Evolutionary conservation across 495 filamentous ascomycete genomes (phyloP), one percentile per base, ranked within the genome.

Genomic region (Recurvomyces mirabilis): DNA sequence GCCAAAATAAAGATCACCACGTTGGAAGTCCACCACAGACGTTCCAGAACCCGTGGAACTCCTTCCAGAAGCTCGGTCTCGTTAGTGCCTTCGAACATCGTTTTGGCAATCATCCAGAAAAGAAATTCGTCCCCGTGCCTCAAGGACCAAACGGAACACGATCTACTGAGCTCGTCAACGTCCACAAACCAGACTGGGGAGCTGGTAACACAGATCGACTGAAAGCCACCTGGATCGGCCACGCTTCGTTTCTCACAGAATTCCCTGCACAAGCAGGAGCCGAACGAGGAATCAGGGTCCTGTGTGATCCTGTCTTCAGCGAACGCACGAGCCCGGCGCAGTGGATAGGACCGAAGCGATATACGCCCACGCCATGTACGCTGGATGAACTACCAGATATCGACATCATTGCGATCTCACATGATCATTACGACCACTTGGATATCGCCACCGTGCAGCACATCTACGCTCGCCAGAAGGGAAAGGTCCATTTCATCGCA

Each of bases 1-100:
- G 19, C 14, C 5, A 17, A 9, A 14, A 22, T 2, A 38, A 36
- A 13, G 9, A 40, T 5, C 58, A 63, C 38, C 57, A 60, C 34
- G 46, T 60, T 21, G 55, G 51, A 13, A 51, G 21, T 17, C 58
- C 58, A 12, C 51, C 57, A 21, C 62, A 58, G 0, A 65, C 62
- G 31, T 77, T 77, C 50, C 55, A 54, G 12, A 77, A 75, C 41
- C 73, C 73, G 1, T 77, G 72, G 72, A 68, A 69, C 0, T 73
- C 69, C 20, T 69, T 61, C 22, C 58, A 54, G 18, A 59, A 58
- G 0, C 56, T 58, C 0, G 38, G 34, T 10, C 18, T 56, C 1
- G 46, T 62, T 21, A 20, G 56, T 22, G 25, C 54, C 6, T 43
- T 60, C 21, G 38, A 53, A 23, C 38, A 41, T n/a, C 51, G 55